Conservation (phyloP, 2,329 filamentous ascomycete species). For the Elsinoe fawcettii region DNA sequence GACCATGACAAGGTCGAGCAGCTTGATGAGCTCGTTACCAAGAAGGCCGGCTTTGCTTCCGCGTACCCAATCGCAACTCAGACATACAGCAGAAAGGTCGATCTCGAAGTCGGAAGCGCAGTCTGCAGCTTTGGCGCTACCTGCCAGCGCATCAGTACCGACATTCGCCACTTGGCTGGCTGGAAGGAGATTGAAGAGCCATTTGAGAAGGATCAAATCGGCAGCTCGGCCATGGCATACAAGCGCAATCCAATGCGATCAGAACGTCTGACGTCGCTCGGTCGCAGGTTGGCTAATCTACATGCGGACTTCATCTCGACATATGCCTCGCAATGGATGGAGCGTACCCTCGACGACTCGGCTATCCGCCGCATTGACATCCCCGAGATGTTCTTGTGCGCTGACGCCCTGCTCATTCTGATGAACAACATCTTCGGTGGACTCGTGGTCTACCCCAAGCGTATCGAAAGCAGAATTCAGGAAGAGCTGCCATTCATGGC, state of each 20-base stretch:
- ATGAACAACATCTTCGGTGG: slow-evolving; percentile 66
- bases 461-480: slow-evolving; percentile 59
- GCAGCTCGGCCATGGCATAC: slow-evolving; percentile 59
- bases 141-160: slow-evolving; percentile 63
- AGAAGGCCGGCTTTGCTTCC: slow-evolving; percentile 57
- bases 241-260: slow-evolving; percentile 55
- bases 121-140: slow-evolving; percentile 72
- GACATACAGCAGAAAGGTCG: slow-evolving; percentile 74
- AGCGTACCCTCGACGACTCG: slow-evolving; percentile 69
- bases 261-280: slow-evolving; percentile 54
- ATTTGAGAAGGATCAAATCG: slow-evolving; percentile 72
- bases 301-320: slow-evolving; percentile 55
- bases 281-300: slow-evolving; percentile 43
- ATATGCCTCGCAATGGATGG: slow-evolving; percentile 66
- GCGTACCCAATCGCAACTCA: slow-evolving; percentile 62
- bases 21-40: slow-evolving; percentile 55
- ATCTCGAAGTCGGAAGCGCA: slow-evolving; percentile 73
- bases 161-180: slow-evolving; percentile 65
- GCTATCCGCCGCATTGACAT: slow-evolving; percentile 55
- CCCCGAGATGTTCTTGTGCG: slow-evolving; percentile 42
- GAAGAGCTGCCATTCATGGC: slow-evolving; percentile 83
- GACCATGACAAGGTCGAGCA: slow-evolving; percentile 54
- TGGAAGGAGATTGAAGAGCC: slow-evolving; percentile 83
- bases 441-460: slow-evolving; percentile 68
- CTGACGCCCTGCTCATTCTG: slow-evolving; percentile 34